Percentiles rank a stretch among this genome's conserved stretches.
phyloP scores from a whole-genome alignment of 2,329 filamentous ascomycete species.

The Dryadomyces quercivorus region DNA sequence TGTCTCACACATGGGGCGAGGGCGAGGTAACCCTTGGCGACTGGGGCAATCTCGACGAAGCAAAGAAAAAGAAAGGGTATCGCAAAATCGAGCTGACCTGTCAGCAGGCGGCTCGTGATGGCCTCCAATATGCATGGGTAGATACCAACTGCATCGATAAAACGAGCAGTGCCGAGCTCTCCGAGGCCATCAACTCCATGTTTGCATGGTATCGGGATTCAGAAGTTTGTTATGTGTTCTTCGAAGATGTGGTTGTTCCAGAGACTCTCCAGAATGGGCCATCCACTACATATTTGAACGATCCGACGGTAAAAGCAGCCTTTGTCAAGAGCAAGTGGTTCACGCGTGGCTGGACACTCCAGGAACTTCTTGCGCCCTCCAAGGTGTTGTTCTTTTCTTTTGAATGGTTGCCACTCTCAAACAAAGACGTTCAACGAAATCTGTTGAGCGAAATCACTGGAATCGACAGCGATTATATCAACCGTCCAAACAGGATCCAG shows the following conservation, averaged over 20 bases:
- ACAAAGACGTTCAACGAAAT: slow-evolving; percentile 14
- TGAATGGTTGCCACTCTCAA: slow-evolving; percentile 13
- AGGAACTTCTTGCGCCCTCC: slow-evolving; percentile 12
- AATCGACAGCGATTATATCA: slow-evolving; percentile 16
- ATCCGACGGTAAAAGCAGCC: background rate
- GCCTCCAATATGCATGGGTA: slow-evolving; percentile 21
- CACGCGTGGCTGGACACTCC: slow-evolving; percentile 15
- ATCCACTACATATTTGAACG: background rate
- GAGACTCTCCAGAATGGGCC: background rate
- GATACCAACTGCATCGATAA: slow-evolving; percentile 28
- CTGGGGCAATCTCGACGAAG: slow-evolving; percentile 4
- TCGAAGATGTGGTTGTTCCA: slow-evolving; percentile 14
- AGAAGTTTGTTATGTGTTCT: slow-evolving; percentile 22
- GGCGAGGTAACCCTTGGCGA: slow-evolving; percentile 19
- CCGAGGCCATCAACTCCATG: slow-evolving; percentile 18
- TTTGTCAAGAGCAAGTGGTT: slow-evolving; percentile 8
- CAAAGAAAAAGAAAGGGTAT: slow-evolving; percentile 11
- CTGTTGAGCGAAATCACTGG: slow-evolving; percentile 17
- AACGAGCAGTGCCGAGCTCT: slow-evolving; percentile 20
- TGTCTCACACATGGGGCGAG: slow-evolving; percentile 20
- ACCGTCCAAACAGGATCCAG: background rate
- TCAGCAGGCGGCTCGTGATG: slow-evolving; percentile 14
- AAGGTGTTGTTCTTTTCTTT: slow-evolving; percentile 12
- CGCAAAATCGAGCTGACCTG: slow-evolving; percentile 15
- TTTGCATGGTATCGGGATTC: slow-evolving; percentile 21